Conservation (phyloP, 371 early-diverging fungal species). For the Dentiscutata heterogama region DNA sequence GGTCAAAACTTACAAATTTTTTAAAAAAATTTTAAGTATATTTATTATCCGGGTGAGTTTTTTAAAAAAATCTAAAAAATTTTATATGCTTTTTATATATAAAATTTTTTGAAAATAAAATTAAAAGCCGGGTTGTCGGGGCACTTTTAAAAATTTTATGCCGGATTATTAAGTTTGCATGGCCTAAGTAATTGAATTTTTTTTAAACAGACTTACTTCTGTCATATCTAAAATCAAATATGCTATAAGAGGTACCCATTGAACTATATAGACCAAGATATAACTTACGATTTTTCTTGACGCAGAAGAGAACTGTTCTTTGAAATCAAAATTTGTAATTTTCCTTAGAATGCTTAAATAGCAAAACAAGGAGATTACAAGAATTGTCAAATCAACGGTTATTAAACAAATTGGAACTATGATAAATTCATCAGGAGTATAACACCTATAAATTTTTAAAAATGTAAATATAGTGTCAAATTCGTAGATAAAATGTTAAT, state of each 20-base stretch:
- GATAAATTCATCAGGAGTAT: neutral
- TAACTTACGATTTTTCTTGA: neutral
- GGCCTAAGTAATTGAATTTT: too few relatives aligned
- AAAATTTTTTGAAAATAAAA: too few relatives aligned
- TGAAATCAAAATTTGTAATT: neutral
- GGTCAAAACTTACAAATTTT: too few relatives aligned
- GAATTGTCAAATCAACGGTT: neutral
- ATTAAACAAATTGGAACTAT: neutral
- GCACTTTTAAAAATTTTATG: too few relatives aligned
- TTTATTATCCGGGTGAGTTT: too few relatives aligned
- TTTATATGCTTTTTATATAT: too few relatives aligned
- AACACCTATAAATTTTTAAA: neutral
- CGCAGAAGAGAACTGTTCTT: neutral
- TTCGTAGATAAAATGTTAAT: neutral
- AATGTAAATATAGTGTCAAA: neutral
- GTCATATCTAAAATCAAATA: too few relatives aligned
- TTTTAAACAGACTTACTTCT: too few relatives aligned
- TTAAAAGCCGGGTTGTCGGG: too few relatives aligned
- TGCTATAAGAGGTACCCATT: neutral
- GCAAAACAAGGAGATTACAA: neutral
- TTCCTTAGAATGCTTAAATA: neutral
- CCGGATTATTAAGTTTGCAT: too few relatives aligned
- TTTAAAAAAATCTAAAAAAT: too few relatives aligned
- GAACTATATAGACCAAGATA: neutral
- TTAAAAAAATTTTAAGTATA: too few relatives aligned